Base-by-base conservation (phyloP, 2,329 filamentous ascomycete genomes). In the Cladophialophora exuberans region DNA sequence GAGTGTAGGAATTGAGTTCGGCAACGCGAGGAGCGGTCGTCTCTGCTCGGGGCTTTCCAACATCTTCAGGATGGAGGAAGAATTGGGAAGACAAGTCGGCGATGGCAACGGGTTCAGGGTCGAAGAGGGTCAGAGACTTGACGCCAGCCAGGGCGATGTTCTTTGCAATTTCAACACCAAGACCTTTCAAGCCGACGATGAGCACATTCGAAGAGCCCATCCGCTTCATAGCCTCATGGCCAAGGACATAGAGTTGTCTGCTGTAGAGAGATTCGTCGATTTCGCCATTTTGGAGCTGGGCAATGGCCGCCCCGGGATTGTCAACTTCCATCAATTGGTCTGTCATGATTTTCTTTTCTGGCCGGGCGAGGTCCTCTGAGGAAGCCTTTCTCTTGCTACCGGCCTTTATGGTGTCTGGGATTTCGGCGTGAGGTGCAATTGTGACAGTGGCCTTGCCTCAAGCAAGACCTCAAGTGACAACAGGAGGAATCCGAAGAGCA, bases 91-190 rank as follows among this genome's bases (percentile, higher is more conserved):
- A 97, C 28, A 99, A 85, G 70, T 99, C 94, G 65, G 90, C 82
- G 65, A 97, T 88, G 64, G 86, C 81, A 50, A 89, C 88, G 36
- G 90, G 90, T 43, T 86, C 84, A 42, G 94, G 93, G 70, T 99
- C 94, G 78, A 91, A 90, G 52, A 99, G 83, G 1, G 93, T 94
- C 64, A 99, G 78, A 69, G 92, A 97, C 82, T 99, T 99, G 76
- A 99, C 94, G 72, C 94, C 94, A 66, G 94, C 94, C 65, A 99
- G 86, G 57, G 94, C 94, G 68, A 99, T 90, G 69, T 99, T 99
- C 83, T 99, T 99, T 69, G 94, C 93, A 66, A 99, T 94, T 76
- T 99, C 94, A 52, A 97, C 93, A 78, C 94, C 94, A 35, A 99
- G 83, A 47, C 94, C 94, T 73, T 94, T 93, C 64, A 97, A 79